Conservation (phyloP, 2,329 filamentous ascomycete species). For the Pestalotiopsis sp. region DNA sequence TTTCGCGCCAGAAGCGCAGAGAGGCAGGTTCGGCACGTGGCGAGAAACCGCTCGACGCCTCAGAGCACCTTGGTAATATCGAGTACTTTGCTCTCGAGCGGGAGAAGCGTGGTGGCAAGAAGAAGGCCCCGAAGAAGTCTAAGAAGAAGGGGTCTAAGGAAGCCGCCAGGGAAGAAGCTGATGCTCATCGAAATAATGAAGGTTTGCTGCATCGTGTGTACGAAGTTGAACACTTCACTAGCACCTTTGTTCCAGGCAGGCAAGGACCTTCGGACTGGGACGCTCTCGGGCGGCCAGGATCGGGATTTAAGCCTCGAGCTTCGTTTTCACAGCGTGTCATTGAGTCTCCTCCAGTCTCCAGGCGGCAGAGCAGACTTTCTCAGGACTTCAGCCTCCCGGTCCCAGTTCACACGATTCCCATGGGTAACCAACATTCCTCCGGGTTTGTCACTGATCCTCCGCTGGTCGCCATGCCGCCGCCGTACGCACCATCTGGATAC, state of each 20-base stretch:
- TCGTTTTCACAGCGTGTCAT: neutral
- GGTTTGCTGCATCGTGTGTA: neutral
- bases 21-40: neutral
- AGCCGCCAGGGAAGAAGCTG: neutral
- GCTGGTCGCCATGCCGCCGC: too few species aligned
- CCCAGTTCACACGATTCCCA: too few species aligned
- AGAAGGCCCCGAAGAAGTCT: neutral
- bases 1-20: neutral
- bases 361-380: neutral
- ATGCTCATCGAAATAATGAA: neutral
- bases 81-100: neutral
- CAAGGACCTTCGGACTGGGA: neutral
- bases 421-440: too few species aligned
- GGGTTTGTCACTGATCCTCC: too few species aligned
- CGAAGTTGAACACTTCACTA: neutral
- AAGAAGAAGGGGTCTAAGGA: neutral
- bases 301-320: neutral
- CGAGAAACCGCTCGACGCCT: neutral
- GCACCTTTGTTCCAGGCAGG: neutral
- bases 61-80: conserved; percentile 3
- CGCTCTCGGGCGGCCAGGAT: neutral
- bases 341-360: neutral
- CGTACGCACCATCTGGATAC: too few species aligned
- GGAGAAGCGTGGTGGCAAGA: neutral
- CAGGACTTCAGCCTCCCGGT: too few species aligned